A percentile compares a stretch with the other conserved stretches of the same genome.
Conservation (phyloP, 2,329 filamentous ascomycete genomes). For the Alternaria novae-zelandiae region DNA sequence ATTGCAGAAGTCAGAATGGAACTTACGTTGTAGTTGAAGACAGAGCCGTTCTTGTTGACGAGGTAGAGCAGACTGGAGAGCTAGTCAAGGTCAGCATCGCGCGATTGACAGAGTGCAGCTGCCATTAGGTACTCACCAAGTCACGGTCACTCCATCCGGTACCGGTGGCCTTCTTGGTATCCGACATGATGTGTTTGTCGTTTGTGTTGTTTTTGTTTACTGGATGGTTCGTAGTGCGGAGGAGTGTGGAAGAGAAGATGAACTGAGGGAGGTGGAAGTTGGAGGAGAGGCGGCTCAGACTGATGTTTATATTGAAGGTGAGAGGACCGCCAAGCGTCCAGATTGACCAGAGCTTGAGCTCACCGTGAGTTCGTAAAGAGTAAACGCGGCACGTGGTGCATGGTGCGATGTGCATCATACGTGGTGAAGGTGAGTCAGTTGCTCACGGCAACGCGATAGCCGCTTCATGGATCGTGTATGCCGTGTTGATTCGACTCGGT, state of each 20-base stretch:
- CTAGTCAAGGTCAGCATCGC: constrained; percentile 14
- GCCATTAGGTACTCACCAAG: background rate
- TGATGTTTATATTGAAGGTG: background rate
- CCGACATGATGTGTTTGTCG: background rate
- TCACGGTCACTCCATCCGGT: background rate
- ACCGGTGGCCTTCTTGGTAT: background rate
- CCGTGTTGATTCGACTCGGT: background rate
- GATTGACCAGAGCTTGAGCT: background rate
- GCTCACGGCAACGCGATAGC: background rate
- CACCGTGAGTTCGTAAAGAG: background rate
- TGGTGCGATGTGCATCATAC: background rate
- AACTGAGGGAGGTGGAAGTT: constrained; percentile 26
- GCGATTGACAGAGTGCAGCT: background rate
- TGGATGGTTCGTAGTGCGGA: background rate
- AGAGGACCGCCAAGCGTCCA: background rate
- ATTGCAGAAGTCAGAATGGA: background rate
- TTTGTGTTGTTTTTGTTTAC: background rate
- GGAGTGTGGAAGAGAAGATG: background rate
- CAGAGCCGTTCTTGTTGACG: constrained; percentile 8
- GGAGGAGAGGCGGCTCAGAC: background rate
- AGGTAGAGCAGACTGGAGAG: constrained; percentile 19
- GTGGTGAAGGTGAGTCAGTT: background rate
- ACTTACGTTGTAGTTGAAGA: constrained; percentile 23
- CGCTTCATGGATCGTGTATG: background rate
- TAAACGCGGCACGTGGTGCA: background rate